phyloP scores from a whole-genome alignment of 805 yeast species.

The Metschnikowia lochheadii region DNA sequence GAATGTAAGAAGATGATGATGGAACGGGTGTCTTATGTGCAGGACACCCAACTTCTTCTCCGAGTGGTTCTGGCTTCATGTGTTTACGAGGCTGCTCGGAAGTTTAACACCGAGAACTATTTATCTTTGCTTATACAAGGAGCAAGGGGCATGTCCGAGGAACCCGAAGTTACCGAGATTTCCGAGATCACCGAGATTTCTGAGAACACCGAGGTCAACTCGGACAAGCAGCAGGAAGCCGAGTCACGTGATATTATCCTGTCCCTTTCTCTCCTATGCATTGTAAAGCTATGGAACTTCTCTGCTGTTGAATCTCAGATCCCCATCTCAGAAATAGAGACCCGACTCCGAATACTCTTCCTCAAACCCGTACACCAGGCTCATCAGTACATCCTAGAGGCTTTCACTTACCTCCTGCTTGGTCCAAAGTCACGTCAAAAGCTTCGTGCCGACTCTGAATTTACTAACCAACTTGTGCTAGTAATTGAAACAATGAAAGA shows the following conservation, averaged over 20 bases:
- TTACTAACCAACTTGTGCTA: slow-evolving; percentile 11
- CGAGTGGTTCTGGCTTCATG: slow-evolving; percentile 15
- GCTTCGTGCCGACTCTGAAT: slow-evolving; percentile 12
- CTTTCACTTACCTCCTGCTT: slow-evolving; percentile 15
- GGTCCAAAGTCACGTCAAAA: slow-evolving; percentile 7
- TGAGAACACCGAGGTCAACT: no score
- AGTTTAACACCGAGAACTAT: slow-evolving; percentile 14
- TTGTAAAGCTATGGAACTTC: slow-evolving; percentile 19
- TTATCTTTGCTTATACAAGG: slow-evolving; percentile 14
- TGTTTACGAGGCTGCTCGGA: slow-evolving; percentile 14
- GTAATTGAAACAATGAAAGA: slow-evolving; percentile 12
- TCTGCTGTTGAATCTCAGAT: slow-evolving; percentile 15
- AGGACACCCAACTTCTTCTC: slow-evolving; percentile 10
- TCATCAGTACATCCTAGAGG: slow-evolving; percentile 8
- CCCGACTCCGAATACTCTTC: slow-evolving; percentile 5
- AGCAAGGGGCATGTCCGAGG: not conserved
- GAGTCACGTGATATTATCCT: not conserved
- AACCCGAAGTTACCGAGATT: no score
- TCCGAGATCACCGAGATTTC: no score
- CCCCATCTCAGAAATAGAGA: slow-evolving; percentile 10
- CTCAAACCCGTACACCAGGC: not conserved
- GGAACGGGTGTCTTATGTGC: slow-evolving; percentile 4
- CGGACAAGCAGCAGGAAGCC: not conserved
- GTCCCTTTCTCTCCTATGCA: slow-evolving; percentile 15
- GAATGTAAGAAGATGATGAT: slow-evolving; percentile 11